Base-by-base conservation (phyloP, 2,329 filamentous ascomycete genomes). In the Aspergillus pseudotamarii region DNA sequence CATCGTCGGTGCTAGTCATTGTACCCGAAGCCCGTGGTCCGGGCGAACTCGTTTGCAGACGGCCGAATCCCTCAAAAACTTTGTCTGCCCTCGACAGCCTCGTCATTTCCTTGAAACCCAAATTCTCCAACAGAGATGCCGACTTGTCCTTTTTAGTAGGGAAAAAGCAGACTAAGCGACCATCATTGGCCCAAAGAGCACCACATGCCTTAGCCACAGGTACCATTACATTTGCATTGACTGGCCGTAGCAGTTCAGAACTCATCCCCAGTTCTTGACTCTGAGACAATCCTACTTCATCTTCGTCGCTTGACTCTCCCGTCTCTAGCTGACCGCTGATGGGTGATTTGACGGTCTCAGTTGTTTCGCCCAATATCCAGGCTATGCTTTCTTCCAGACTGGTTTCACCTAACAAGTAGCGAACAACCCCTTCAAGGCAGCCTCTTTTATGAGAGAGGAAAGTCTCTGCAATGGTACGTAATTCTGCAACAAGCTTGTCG, bases 231-330 rank as follows among this genome's bases (percentile, higher is more conserved):
- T 88, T 88, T 79, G 87, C 75, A 83, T 86, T 86, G 30, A 84
- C 79, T 11, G 81, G 80, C 54, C 82, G 81, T 65, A 87, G 80
- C 23, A 83, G 75, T 61, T 84, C 84, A 62, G 84, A 82, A 64
- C 83, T 82, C 73, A 80, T 77, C 30, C 80, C 80, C 58, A 84
- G 68, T 46, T 80, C 79, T 60, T 82, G 78, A 26, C 75, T 78
- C 59, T 79, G 77, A 61, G 75, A 75, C 71, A 79, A 66, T 19
- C 78, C 76, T 60, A 82, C 74, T 62, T 94, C 92, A 67, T 94
- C 91, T 64, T 92, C 90, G 66, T 93, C 90, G 70, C 91, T 96
- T 3, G 93, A 97, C 68, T 92, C 94, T 67, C 95, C 92, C 62
- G 91, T 91, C 34, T 78, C 81, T 43, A 82, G 60, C 54, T 74